Evolutionary conservation across 345 rosid genomes (phyloP), one percentile per base, ranked within the genome.

Genomic region (Microthlaspi erraticum): DNA sequence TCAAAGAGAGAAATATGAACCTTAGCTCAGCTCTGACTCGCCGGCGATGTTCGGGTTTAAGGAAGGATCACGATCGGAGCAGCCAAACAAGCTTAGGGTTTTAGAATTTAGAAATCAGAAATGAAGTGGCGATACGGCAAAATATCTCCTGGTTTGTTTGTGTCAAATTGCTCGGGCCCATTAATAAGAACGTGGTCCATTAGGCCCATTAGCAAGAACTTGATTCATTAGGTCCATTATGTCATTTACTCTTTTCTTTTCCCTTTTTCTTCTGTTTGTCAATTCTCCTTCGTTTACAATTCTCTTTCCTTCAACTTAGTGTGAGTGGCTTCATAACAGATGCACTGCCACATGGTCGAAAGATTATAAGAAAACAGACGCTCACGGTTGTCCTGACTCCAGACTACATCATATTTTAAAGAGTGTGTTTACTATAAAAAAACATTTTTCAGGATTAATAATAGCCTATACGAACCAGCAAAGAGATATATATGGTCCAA

Each of bases 11-110:
- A 38, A 13, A 48, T 1, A n/a, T 26, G 4, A 7, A 74, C 78
- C 78, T 59, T 14, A 20, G 55, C 31, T 74, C 23, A 59, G 77
- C 11, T 66, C 60, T 34, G 0, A 10, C 10, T 61, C 70, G 29
- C 64, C 70, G 74, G 60, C 66, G 79, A 76, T 39, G 67, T 9
- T 33, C 42, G 78, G 68, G 68, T 66, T 74, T 58, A 50, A 58
- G 62, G 49, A 58, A 59, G 32, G 46, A 54, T 45, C 64, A 54
- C 64, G 70, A 68, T 62, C 74, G 34, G 57, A 68, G 57, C 62
- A 33, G 62, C 26, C 56, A 42, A n/a, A 56, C 39, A 68, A 67
- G 29, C 58, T 58, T 51, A 60, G 73, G 68, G 73, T 52, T 75
- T 68, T 67, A 60, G 56, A 67, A 67, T 5, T 45, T 39, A 33